Conservation (phyloP, 352 stramenopile species). For the Phytophthora boehmeriae region DNA sequence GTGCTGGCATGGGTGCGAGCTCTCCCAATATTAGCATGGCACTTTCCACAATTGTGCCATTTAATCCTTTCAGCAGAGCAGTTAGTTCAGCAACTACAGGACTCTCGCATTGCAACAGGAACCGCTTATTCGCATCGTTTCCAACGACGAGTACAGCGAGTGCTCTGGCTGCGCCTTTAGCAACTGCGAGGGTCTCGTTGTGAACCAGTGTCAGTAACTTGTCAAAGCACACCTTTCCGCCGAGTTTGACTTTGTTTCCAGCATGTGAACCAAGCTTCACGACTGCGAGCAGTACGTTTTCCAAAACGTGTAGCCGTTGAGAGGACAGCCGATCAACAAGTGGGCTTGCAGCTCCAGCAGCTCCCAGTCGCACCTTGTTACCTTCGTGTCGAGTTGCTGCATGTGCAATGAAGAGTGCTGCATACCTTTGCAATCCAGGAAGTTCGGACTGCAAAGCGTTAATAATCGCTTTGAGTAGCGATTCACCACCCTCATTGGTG, state of each 20-base stretch:
- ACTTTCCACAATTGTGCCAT: slow-evolving; percentile 73
- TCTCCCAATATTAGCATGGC: slow-evolving; percentile 75
- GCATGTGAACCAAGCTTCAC: slow-evolving; percentile 72
- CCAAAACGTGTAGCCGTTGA: slow-evolving; percentile 67
- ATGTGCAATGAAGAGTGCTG: slow-evolving; percentile 60
- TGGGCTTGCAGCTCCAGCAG: slow-evolving; percentile 41
- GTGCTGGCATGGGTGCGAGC: slow-evolving; percentile 59
- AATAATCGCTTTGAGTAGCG: slow-evolving; percentile 42
- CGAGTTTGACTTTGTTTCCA: slow-evolving; percentile 83
- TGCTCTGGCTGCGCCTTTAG: slow-evolving; percentile 61
- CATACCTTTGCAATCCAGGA: slow-evolving; percentile 63
- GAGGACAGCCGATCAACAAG: slow-evolving; percentile 71
- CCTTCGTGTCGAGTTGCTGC: slow-evolving; percentile 61
- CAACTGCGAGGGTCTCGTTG: slow-evolving; percentile 66
- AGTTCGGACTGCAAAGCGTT: slow-evolving; percentile 53
- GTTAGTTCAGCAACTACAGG: slow-evolving; percentile 62
- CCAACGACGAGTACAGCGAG: slow-evolving; percentile 68
- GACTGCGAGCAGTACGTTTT: slow-evolving; percentile 71
- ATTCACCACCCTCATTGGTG: slow-evolving; percentile 45
- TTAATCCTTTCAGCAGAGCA: slow-evolving; percentile 61
- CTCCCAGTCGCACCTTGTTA: slow-evolving; percentile 69
- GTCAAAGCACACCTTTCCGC: slow-evolving; percentile 75
- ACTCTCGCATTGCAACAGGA: slow-evolving; percentile 62
- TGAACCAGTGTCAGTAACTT: slow-evolving; percentile 68
- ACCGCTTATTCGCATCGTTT: slow-evolving; percentile 78